A percentile compares a stretch with the other conserved stretches of the same genome.
These are phyloP conservation scores for Kodamaea anthophila DNA, from an alignment of 1,139 yeast species.

Conservation along the genomic window DNA sequence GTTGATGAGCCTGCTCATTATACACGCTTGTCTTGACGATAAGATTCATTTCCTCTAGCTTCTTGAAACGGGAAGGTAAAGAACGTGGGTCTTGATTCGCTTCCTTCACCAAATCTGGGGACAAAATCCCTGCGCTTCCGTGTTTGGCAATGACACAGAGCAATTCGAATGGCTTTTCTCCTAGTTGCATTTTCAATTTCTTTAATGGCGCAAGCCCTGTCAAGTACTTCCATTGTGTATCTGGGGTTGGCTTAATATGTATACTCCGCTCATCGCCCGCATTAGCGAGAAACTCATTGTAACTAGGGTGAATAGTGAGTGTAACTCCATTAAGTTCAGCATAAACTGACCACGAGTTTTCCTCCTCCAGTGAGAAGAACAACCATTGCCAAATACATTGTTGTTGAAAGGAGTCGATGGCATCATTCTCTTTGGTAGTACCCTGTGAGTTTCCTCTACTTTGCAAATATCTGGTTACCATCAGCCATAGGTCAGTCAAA, in stretches of 20 bases:
- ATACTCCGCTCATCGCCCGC: constrained; percentile 14
- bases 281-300: constrained; percentile 15
- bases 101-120: constrained; percentile 47
- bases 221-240: constrained; percentile 37
- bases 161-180: constrained; percentile 38
- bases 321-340: constrained; percentile 14
- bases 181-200: constrained; percentile 26
- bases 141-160: constrained; percentile 48
- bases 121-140: constrained; percentile 50
- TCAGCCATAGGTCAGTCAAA: constrained; percentile 27
- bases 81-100: constrained; percentile 73
- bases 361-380: constrained; percentile 20
- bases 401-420: constrained; percentile 30
- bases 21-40: constrained; percentile 38
- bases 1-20: constrained; percentile 36
- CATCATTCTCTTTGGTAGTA: constrained; percentile 3
- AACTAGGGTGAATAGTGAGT: constrained; percentile 16
- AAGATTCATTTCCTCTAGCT: constrained; percentile 43
- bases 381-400: constrained; percentile 39
- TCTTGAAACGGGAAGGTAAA: constrained; percentile 54
- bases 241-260: constrained; percentile 30
- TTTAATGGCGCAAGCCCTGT: constrained; percentile 34
- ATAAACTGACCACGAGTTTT: constrained; percentile 13
- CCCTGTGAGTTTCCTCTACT: not conserved
- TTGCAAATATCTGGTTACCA: constrained; percentile 10